These are phyloP conservation scores for Skeletonema menzelii DNA, from an alignment of 108 stramenopile species.

Conservation along the genomic window DNA sequence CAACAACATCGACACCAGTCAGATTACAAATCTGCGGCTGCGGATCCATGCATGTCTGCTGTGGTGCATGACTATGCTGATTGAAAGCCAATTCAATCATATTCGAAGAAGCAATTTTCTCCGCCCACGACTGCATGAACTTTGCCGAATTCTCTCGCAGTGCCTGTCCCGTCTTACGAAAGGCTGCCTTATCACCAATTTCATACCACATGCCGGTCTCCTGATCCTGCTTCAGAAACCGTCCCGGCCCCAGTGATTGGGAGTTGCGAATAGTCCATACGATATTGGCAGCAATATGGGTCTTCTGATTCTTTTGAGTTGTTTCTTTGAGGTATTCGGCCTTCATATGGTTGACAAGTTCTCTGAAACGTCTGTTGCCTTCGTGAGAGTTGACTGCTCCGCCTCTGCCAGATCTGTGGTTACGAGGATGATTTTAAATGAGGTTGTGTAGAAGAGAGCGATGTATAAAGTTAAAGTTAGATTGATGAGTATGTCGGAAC, in stretches of 20 bases:
- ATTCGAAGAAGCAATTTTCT: neutral
- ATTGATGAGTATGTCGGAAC: neutral
- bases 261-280: slow-evolving; percentile 43
- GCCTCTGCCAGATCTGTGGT: neutral
- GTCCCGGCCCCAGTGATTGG: slow-evolving; percentile 76
- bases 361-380: slow-evolving; percentile 7
- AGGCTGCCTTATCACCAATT: slow-evolving; percentile 88
- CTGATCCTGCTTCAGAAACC: slow-evolving; percentile 84
- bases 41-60: neutral
- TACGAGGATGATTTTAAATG: neutral
- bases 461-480: neutral
- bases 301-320: slow-evolving; percentile 9
- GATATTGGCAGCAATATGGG: neutral
- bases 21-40: neutral
- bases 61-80: neutral
- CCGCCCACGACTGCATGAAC: neutral
- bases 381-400: neutral
- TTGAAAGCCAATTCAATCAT: neutral
- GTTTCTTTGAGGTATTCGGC: neutral
- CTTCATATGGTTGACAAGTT: slow-evolving; percentile 6
- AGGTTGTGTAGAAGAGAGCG: neutral
- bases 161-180: slow-evolving; percentile 87
- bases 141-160: slow-evolving; percentile 45
- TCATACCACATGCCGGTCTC: slow-evolving; percentile 80
- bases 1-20: too few relatives aligned